A percentile compares a stretch with the other conserved stretches of the same genome.
phyloP scores from a whole-genome alignment of 768 basidiomycete species.

The Porphyrellus cyaneotinctus region DNA sequence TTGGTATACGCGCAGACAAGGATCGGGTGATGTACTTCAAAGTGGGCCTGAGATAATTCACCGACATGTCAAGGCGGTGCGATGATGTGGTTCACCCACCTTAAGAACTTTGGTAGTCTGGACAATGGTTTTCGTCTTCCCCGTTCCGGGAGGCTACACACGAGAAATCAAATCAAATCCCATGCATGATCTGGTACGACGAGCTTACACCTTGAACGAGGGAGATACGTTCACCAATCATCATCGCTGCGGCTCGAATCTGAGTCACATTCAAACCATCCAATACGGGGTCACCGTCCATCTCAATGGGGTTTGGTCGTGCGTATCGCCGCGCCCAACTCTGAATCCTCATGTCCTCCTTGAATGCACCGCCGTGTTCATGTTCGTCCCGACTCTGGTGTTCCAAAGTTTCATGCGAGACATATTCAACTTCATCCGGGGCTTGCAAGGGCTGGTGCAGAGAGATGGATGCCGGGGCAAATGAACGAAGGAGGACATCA shows the following conservation, averaged over 20 bases:
- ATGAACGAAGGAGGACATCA: conserved; percentile 63
- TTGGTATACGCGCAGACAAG: conserved; percentile 95
- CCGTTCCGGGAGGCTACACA: conserved; percentile 80
- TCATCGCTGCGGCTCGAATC: conserved; percentile 75
- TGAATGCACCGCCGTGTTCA: conserved; percentile 49
- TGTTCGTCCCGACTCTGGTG: conserved; percentile 29
- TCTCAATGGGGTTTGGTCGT: conserved; percentile 48
- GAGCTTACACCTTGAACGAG: conserved; percentile 79
- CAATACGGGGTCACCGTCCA: conserved; percentile 78
- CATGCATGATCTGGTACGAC: neutral
- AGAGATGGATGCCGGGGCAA: conserved; percentile 32
- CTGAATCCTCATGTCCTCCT: conserved; percentile 68
- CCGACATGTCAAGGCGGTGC: neutral
- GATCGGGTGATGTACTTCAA: conserved; percentile 77
- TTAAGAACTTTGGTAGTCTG: conserved; percentile 79
- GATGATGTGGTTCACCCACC: conserved; percentile 40
- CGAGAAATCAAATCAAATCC: neutral
- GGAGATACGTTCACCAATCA: conserved; percentile 76
- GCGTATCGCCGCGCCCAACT: conserved; percentile 79
- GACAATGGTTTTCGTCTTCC: conserved; percentile 92
- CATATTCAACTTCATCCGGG: conserved; percentile 38
- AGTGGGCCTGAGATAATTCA: conserved; percentile 51
- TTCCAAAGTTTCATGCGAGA: conserved; percentile 36
- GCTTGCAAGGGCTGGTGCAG: conserved; percentile 34
- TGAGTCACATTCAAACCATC: conserved; percentile 70